A percentile compares a stretch with the other conserved stretches of the same genome.
phyloP scores from a whole-genome alignment of 441 rosid genomes.

The Aleurites moluccanus region DNA sequence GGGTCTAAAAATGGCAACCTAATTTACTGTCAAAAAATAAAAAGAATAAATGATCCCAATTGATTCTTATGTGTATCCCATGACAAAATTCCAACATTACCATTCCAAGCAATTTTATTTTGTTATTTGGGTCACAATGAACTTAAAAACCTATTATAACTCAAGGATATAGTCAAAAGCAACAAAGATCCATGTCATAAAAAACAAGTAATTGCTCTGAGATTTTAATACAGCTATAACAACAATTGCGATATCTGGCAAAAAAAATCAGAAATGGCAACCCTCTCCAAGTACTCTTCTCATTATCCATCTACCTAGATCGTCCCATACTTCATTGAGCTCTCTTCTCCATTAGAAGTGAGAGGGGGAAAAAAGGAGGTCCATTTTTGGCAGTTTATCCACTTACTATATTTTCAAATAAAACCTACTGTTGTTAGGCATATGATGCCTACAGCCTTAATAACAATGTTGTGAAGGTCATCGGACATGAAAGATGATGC shows the following conservation, averaged over 20 bases:
- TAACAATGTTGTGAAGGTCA: not conserved
- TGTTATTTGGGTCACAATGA: not conserved
- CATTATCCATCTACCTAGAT: not conserved
- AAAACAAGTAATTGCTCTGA: not conserved
- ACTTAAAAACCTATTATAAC: not conserved
- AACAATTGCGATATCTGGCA: not conserved
- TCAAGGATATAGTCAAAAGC: not conserved
- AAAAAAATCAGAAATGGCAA: not conserved
- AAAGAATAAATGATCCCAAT: not conserved
- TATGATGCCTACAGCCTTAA: not conserved
- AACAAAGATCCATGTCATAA: not conserved
- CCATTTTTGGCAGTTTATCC: not conserved
- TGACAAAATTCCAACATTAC: not conserved
- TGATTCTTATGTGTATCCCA: not conserved
- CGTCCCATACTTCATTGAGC: not conserved
- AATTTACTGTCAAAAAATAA: not conserved
- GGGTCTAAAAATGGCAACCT: no score
- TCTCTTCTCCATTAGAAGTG: not conserved
- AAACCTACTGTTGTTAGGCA: not conserved
- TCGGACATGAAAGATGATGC: not conserved
- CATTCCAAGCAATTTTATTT: not conserved
- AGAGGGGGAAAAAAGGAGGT: not conserved
- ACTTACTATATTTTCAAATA: not conserved
- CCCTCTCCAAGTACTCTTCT: not conserved
- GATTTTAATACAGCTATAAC: no score